Base-by-base conservation (phyloP, 2,329 filamentous ascomycete species). In the Fusarium sp. region DNA sequence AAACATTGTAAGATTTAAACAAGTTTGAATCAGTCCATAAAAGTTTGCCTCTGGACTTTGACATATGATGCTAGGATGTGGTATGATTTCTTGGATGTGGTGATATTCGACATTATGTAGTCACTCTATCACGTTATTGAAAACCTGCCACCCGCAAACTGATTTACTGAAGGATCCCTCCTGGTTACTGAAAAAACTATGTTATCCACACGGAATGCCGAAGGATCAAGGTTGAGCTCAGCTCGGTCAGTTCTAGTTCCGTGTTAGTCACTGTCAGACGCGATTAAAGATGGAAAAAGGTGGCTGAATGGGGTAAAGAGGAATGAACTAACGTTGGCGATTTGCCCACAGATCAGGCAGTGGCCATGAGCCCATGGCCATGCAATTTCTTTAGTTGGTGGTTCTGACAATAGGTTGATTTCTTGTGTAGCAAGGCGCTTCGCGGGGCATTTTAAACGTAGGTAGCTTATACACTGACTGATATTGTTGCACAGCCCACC, bases 371-470 rank as follows among this genome's bases (percentile, higher is more conserved):
- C 9, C 17, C 19, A 21, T 6, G 19, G 21, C 15, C 33, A 21
- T 17, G 19, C 46, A 11, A 39, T 25, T 21, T 52, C 56, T 59
- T 32, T 21, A 53, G 19, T 17, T 8, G 42, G 41, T 59, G 43
- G 48, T 37, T 58, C 15, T 37, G 35, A 39, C 31, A 39, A 29
- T 32, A 43, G 55, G 23, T 41, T 58, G 35, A 43, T 53, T 57
- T 19, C 53, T 44, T 43, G 41, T 41, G 54, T 51, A 38, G 43
- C 27, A 42, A 58, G 55, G 55, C 55, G 47, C 53, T 42, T 58
- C 55, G 55, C 55, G 55, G 55, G 55, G 55, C 55, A 36, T 57
- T 57, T 35, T 57, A 50, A 36, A 41, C n/a, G 53, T 44, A 25
- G 52, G 45, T 39, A 51, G 54, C 53, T 57, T 57, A 3, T 19